Evolutionary conservation across 2,329 filamentous ascomycete species (phyloP).

Genomic region (Fusarium drepaniforme): DNA sequence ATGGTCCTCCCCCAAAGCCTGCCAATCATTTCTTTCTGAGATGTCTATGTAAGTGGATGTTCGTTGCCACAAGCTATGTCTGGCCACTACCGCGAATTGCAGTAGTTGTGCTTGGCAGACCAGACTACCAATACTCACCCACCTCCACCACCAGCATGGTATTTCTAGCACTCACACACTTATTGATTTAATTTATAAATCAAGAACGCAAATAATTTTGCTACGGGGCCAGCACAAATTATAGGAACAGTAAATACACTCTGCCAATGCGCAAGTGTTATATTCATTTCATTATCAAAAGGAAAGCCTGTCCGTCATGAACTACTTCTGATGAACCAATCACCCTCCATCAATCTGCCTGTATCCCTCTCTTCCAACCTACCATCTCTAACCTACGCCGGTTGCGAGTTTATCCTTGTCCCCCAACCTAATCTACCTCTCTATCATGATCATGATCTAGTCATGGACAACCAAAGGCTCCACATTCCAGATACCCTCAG

Average conservation of each 20-base stretch:
- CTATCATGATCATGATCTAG: conserved; percentile 33
- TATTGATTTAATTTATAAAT: not conserved
- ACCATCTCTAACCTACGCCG: conserved; percentile 3
- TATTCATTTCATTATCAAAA: conserved; percentile 33
- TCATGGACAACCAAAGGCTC: conserved; percentile 76
- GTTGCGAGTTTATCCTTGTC: conserved; percentile 29
- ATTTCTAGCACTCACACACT: not conserved
- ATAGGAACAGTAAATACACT: not conserved
- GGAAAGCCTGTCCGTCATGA: conserved; percentile 14
- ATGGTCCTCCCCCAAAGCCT: not conserved
- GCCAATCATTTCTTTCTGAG: not conserved
- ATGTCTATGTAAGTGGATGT: not conserved
- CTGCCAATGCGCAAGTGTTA: conserved; percentile 1
- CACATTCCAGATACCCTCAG: conserved; percentile 96
- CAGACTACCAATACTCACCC: not conserved
- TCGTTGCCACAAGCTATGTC: not conserved
- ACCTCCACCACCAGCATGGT: not conserved
- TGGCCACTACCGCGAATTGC: not conserved
- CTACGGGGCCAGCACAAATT: not conserved
- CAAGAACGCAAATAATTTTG: not conserved
- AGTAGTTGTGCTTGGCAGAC: conserved; percentile 1
- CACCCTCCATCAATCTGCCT: conserved; percentile 28
- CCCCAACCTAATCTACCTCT: conserved; percentile 11
- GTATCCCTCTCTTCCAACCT: conserved; percentile 13
- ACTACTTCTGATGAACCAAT: conserved; percentile 20